Conservation (phyloP, 2,329 filamentous ascomycete species). For the Aspergillus hiratsukae region DNA sequence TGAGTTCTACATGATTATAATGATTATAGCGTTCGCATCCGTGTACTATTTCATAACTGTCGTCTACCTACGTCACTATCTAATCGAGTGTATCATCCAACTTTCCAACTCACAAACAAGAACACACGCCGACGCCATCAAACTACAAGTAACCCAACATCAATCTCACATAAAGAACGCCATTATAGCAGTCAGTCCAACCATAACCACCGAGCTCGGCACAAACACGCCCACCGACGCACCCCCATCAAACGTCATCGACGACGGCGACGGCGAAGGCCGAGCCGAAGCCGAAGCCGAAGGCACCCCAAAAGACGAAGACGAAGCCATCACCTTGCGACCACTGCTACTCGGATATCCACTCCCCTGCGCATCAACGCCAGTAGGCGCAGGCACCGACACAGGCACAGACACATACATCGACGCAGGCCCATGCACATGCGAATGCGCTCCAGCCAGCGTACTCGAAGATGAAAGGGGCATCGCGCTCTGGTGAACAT, state of each 20-base stretch:
- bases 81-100: neutral
- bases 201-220: neutral
- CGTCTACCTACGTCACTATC: neutral
- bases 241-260: neutral
- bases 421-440: neutral
- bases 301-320: neutral
- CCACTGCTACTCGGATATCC: neutral
- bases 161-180: too few species aligned
- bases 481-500: neutral
- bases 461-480: neutral
- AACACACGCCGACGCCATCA: too few species aligned
- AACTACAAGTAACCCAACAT: too few species aligned
- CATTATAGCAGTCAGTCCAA: neutral
- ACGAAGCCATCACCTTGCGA: neutral
- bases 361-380: neutral
- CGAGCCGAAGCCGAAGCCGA: neutral
- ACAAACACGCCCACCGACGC: neutral
- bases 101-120: neutral
- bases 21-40: too few species aligned
- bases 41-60: neutral
- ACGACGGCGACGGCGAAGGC: neutral
- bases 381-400: neutral
- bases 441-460: too few species aligned
- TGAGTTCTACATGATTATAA: neutral
- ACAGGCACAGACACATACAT: neutral